phyloP scores from a whole-genome alignment of 495 filamentous ascomycete genomes.

The Geopyxis carbonaria region DNA sequence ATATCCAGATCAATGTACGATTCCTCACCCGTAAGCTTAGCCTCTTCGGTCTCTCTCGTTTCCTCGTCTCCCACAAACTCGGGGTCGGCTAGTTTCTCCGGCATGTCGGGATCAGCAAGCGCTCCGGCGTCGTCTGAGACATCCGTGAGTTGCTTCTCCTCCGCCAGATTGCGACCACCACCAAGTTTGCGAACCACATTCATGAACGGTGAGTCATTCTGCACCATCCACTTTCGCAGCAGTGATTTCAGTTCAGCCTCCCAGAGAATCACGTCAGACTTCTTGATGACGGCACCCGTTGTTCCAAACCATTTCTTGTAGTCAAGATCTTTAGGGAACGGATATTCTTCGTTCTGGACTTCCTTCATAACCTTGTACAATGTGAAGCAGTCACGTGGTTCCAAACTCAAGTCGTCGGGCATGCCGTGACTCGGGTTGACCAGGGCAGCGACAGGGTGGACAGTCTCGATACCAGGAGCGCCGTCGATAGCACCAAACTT shows the following conservation, averaged over 20 bases:
- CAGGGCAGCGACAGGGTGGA: conserved; percentile 53
- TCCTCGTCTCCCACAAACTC: conserved; percentile 7
- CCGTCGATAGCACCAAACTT: conserved; percentile 26
- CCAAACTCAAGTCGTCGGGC: conserved; percentile 46
- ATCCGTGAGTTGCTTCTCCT: not conserved
- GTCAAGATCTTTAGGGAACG: conserved; percentile 31
- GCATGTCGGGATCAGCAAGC: not conserved
- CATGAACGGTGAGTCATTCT: conserved; percentile 44
- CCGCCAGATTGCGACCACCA: not conserved
- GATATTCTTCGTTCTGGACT: conserved; percentile 31
- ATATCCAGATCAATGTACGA: conserved; percentile 10
- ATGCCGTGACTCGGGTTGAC: conserved; percentile 41
- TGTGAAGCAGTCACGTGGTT: conserved; percentile 49
- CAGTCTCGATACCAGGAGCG: conserved; percentile 7
- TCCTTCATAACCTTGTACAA: conserved; percentile 46
- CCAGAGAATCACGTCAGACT: conserved; percentile 49
- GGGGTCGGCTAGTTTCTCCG: not conserved
- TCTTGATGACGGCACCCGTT: conserved; percentile 32
- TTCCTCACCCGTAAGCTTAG: not conserved
- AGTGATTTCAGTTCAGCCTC: conserved; percentile 41
- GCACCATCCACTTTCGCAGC: conserved; percentile 42
- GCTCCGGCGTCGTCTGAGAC: not conserved
- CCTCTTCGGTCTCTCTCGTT: conserved; percentile 9
- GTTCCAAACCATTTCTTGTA: conserved; percentile 29
- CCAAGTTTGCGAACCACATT: conserved; percentile 31